Evolutionary conservation across 306 rosid species (phyloP).

Genomic region (Citrullus amarus): DNA sequence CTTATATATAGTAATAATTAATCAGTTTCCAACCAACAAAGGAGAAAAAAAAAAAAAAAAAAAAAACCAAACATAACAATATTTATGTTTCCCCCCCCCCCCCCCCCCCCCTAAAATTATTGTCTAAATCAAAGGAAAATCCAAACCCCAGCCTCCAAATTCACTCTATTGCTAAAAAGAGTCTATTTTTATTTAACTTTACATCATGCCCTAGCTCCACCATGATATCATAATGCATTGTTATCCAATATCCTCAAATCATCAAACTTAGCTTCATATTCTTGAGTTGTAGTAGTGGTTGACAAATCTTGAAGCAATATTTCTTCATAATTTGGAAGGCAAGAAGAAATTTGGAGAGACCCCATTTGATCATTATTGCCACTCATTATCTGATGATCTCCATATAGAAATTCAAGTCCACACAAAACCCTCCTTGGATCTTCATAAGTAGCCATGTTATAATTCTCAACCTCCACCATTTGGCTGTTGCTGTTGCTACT

Average conservation of each 20-base stretch:
- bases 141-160: neutral
- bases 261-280: conserved; percentile 17
- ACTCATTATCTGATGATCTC: neutral
- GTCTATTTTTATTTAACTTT: neutral
- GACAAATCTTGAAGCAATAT: conserved; percentile 3
- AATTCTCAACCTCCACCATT: conserved; percentile 1
- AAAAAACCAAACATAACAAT: neutral
- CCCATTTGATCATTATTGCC: neutral
- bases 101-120: neutral
- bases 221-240: neutral
- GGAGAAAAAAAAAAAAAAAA: too few species aligned
- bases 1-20: neutral
- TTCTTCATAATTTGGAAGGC: conserved; percentile 18
- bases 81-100: neutral
- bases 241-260: conserved; percentile 12
- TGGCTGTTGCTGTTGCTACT: conserved; percentile 2
- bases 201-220: neutral
- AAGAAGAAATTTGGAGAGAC: conserved; percentile 11
- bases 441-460: neutral
- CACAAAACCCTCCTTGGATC: conserved; percentile 1
- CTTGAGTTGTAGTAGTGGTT: neutral
- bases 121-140: neutral
- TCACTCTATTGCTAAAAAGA: neutral
- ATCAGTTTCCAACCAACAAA: neutral
- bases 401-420: neutral